Percentiles rank a stretch among this genome's conserved stretches.
phyloP scores from a whole-genome alignment of 345 rosid genomes.

The Linum usitatissimum region DNA sequence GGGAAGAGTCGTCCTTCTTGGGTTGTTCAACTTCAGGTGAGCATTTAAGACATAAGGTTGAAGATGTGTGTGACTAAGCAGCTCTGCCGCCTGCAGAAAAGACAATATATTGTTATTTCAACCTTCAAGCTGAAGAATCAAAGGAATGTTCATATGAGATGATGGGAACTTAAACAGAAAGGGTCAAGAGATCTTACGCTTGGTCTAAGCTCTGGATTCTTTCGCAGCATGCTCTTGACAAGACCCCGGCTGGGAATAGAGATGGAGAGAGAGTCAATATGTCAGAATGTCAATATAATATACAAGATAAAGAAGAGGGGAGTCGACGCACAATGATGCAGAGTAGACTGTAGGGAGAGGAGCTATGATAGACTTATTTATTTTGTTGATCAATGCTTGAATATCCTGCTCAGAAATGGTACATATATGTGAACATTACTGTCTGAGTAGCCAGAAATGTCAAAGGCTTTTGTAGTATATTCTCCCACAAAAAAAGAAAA shows the following conservation, averaged over 20 bases:
- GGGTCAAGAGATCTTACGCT: not conserved
- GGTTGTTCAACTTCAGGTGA: not conserved
- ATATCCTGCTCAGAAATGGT: not conserved
- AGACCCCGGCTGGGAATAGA: not conserved
- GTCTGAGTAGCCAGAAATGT: not conserved
- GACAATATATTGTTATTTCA: not conserved
- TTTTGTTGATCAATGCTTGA: conserved; percentile 5
- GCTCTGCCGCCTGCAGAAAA: conserved; percentile 1
- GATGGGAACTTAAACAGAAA: too few relatives aligned
- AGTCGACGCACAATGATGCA: not conserved
- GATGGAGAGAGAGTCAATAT: not conserved
- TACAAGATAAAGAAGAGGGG: not conserved
- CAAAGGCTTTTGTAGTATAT: too few relatives aligned
- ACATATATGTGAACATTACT: not conserved
- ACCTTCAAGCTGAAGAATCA: not conserved
- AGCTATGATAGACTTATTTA: not conserved
- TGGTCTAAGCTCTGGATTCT: conserved; percentile 8
- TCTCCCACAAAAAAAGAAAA: not conserved
- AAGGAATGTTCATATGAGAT: not conserved
- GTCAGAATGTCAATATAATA: not conserved
- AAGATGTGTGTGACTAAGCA: conserved; percentile 2
- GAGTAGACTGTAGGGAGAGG: conserved; percentile 5
- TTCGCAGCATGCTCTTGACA: conserved; percentile 8
- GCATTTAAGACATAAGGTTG: conserved; percentile 2
- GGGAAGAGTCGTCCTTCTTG: not conserved